Evolutionary conservation across 2,329 filamentous ascomycete genomes (phyloP).

Genomic region (Teratosphaeria epicoccoides): DNA sequence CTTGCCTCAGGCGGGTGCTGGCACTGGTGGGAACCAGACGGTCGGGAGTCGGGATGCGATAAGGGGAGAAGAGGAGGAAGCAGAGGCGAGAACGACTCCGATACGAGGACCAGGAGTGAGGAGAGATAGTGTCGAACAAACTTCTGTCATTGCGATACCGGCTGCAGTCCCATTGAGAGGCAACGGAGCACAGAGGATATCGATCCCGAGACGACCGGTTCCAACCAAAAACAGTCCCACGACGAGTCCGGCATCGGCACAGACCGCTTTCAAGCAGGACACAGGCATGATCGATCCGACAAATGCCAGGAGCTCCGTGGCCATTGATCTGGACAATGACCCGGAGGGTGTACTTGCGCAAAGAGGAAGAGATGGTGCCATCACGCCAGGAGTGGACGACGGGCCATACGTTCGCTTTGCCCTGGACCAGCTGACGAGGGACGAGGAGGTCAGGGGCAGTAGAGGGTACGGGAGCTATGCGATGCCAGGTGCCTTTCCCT

Average conservation of each 20-base stretch:
- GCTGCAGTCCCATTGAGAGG: constrained; percentile 4
- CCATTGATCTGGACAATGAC: constrained; percentile 20
- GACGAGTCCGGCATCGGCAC: background rate
- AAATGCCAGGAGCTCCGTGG: constrained; percentile 21
- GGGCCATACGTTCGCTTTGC: constrained; percentile 83
- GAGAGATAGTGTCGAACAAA: background rate
- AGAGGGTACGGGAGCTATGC: constrained; percentile 35
- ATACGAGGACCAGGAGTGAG: constrained; percentile 25
- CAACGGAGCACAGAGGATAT: constrained; percentile 22
- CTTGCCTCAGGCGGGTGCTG: constrained; percentile 9
- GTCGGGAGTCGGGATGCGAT: constrained; percentile 6
- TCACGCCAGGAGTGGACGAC: constrained; percentile 71
- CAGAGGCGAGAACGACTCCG: constrained; percentile 18
- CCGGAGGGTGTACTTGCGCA: constrained; percentile 46
- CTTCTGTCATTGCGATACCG: background rate
- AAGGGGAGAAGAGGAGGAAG: constrained; percentile 12
- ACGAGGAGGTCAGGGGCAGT: constrained; percentile 51
- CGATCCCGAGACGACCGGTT: background rate
- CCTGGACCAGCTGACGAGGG: constrained; percentile 72
- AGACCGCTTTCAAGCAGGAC: background rate
- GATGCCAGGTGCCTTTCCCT: background rate
- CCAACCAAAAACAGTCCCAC: background rate
- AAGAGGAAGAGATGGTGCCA: constrained; percentile 28
- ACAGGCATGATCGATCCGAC: constrained; percentile 8
- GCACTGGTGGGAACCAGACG: background rate